A percentile compares a stretch with the other conserved stretches of the same genome.
Evolutionary conservation across 1,284 basidiomycete species (phyloP).

Genomic region (Fomitopsis palustris): DNA sequence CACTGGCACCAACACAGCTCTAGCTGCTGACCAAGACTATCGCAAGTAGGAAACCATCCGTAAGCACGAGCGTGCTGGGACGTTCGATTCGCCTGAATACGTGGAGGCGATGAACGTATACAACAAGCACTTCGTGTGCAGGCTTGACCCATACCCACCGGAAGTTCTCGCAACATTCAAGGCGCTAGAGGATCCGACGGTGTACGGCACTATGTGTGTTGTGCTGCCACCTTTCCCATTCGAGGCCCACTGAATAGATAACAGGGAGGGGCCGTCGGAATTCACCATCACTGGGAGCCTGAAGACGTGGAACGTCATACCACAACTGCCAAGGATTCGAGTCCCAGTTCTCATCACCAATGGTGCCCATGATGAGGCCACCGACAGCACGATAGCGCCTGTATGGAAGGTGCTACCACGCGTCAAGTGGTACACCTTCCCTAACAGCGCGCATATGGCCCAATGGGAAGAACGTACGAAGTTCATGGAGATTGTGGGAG

Average conservation of each 20-base stretch:
- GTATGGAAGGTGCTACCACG: slow-evolving; percentile 42
- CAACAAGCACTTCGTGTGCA: slow-evolving; percentile 42
- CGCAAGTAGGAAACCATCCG: slow-evolving; percentile 31
- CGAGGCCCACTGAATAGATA: neutral
- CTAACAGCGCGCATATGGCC: slow-evolving; percentile 25
- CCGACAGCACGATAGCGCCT: slow-evolving; percentile 40
- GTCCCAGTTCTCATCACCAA: slow-evolving; percentile 51
- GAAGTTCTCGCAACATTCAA: slow-evolving; percentile 25
- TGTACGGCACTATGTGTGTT: slow-evolving; percentile 43
- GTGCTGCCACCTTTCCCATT: neutral
- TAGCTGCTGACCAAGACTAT: neutral
- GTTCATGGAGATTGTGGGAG: slow-evolving; percentile 12
- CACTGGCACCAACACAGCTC: neutral
- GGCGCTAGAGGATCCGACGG: slow-evolving; percentile 42
- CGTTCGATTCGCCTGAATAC: slow-evolving; percentile 43
- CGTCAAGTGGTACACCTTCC: slow-evolving; percentile 27
- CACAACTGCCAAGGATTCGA: slow-evolving; percentile 40
- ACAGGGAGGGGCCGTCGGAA: slow-evolving; percentile 50
- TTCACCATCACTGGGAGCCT: slow-evolving; percentile 46
- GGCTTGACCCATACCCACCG: slow-evolving; percentile 41
- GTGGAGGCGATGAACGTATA: slow-evolving; percentile 40
- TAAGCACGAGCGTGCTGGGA: slow-evolving; percentile 46
- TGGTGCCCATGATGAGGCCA: slow-evolving; percentile 47
- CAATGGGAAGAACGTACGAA: slow-evolving; percentile 27
- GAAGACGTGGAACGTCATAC: slow-evolving; percentile 45